Percentiles rank a stretch among this genome's conserved stretches.
These are phyloP conservation scores for Tulasnella sp. DNA, from an alignment of 768 basidiomycete genomes.

Conservation along the genomic window DNA sequence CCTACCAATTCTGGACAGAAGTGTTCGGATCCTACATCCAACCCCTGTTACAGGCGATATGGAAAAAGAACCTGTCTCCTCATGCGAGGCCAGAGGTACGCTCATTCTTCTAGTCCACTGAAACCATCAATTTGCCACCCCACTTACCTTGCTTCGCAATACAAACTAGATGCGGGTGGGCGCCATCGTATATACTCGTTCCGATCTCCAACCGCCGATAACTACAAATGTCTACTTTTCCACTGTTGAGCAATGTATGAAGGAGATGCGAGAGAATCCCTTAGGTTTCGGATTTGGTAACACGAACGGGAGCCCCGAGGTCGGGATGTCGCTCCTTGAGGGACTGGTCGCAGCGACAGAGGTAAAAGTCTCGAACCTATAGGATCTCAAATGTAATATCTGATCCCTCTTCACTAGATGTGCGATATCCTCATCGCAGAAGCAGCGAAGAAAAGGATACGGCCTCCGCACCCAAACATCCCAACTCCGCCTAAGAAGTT, in stretches of 20 bases:
- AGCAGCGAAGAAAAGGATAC: background rate
- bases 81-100: background rate
- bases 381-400: background rate
- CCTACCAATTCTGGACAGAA: background rate
- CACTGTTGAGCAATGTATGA: background rate
- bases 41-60: background rate
- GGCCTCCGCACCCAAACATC: background rate
- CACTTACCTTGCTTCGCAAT: background rate
- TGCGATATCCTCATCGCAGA: background rate
- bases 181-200: constrained; percentile 3
- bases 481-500: background rate
- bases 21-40: background rate
- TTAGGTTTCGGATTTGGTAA: background rate
- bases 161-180: background rate
- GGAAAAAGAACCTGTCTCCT: background rate
- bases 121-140: background rate
- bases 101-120: background rate
- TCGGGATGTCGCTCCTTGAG: constrained; percentile 9
- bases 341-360: constrained; percentile 11
- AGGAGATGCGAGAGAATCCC: background rate
- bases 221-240: constrained; percentile 1
- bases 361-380: background rate
- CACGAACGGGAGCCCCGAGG: background rate
- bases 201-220: background rate
- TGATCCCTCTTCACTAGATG: background rate